Evolutionary conservation across 106 monocot genomes (phyloP).

Genomic region (Narthecium ossifragum): DNA sequence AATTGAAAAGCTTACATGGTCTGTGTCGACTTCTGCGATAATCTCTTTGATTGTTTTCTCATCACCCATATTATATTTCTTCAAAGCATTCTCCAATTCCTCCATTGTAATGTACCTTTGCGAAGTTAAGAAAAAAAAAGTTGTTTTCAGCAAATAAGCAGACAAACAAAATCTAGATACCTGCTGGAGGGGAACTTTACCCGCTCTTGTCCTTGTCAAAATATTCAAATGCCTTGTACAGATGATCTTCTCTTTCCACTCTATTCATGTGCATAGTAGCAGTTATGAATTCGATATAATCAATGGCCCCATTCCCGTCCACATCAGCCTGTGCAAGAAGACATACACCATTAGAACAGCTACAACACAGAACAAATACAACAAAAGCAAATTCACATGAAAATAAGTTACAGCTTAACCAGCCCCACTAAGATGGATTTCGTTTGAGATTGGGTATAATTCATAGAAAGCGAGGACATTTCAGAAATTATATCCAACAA

Average conservation of each 20-base stretch:
- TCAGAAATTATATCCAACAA: too few relatives aligned
- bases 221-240: slow-evolving; percentile 37
- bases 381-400: too few relatives aligned
- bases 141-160: too few relatives aligned
- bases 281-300: slow-evolving; percentile 32
- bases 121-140: not conserved
- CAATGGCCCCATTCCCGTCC: slow-evolving; percentile 35
- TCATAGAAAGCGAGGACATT: too few relatives aligned
- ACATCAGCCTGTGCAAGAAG: slow-evolving; percentile 28
- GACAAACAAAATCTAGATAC: not conserved
- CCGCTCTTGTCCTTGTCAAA: slow-evolving; percentile 36
- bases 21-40: slow-evolving; percentile 36
- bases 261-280: slow-evolving; percentile 45
- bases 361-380: too few relatives aligned
- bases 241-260: slow-evolving; percentile 31
- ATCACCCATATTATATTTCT: slow-evolving; percentile 35
- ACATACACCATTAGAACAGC: not conserved
- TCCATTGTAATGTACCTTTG: slow-evolving; percentile 30
- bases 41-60: slow-evolving; percentile 29
- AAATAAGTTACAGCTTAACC: too few relatives aligned
- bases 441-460: too few relatives aligned
- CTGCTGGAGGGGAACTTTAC: slow-evolving; percentile 9
- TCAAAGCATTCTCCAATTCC: slow-evolving; percentile 33
- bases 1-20: slow-evolving; percentile 20
- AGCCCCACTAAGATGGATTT: too few relatives aligned